A percentile compares a stretch with the other conserved stretches of the same genome.
These are phyloP conservation scores for Hypoxylon sp. DNA, from an alignment of 2,329 filamentous ascomycete genomes.

Conservation along the genomic window DNA sequence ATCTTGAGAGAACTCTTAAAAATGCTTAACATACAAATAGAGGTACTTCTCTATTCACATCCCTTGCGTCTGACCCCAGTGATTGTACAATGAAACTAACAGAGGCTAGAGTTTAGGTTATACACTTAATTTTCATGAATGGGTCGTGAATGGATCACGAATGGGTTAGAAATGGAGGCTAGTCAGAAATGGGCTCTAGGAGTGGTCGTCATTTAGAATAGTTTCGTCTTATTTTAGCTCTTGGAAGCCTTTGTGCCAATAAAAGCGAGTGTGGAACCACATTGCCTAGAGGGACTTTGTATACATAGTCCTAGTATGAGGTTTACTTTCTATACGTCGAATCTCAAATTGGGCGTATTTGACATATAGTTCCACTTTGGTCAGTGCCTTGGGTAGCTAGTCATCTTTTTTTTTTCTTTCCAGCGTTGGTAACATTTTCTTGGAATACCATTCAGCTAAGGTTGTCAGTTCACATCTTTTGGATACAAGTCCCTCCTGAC, in stretches of 20 bases:
- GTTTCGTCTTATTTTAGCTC: no score
- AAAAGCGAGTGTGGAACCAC: no score
- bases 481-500: neutral
- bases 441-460: neutral
- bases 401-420: neutral
- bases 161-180: no score
- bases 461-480: neutral
- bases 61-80: neutral
- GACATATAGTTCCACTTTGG: neutral
- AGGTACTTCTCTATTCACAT: neutral
- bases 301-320: no score
- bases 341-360: neutral
- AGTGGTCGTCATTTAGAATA: no score
- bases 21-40: neutral
- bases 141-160: no score
- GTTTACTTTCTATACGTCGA: neutral
- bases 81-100: neutral
- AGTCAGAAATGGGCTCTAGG: no score
- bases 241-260: no score
- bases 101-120: no score
- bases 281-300: no score
- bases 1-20: neutral
- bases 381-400: neutral
- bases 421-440: neutral
- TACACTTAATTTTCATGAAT: no score